phyloP scores from a whole-genome alignment of 192 early-diverging fungal species.

The Gorgonomyces haynaldii region DNA sequence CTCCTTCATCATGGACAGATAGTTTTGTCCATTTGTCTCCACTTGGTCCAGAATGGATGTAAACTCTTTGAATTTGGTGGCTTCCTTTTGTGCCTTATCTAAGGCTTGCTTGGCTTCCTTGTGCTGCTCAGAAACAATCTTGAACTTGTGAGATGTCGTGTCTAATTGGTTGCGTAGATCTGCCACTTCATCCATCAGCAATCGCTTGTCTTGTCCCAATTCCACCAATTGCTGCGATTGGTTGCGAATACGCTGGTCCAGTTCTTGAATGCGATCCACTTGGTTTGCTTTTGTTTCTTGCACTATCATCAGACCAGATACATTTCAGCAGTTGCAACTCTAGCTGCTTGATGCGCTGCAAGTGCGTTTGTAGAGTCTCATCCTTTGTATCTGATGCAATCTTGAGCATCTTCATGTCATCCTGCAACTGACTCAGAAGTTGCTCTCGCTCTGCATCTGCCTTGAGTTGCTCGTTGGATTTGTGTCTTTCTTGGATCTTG shows the following conservation, averaged over 20 bases:
- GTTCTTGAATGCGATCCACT: background rate
- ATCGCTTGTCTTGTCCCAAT: slow-evolving; percentile 7
- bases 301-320: background rate
- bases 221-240: slow-evolving; percentile 3
- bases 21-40: background rate
- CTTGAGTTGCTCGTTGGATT: slow-evolving; percentile 14
- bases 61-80: slow-evolving; percentile 5
- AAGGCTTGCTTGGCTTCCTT: background rate
- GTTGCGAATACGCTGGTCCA: background rate
- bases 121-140: background rate
- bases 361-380: slow-evolving; percentile 7
- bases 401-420: slow-evolving; percentile 26
- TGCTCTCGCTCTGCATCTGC: slow-evolving; percentile 16
- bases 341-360: background rate
- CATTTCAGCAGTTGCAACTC: background rate
- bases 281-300: background rate
- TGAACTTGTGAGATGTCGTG: background rate
- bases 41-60: slow-evolving; percentile 5
- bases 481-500: slow-evolving; percentile 10
- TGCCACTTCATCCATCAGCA: slow-evolving; percentile 2
- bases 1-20: slow-evolving; percentile 1
- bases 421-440: slow-evolving; percentile 15
- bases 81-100: background rate
- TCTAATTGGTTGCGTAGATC: background rate
- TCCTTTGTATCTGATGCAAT: slow-evolving; percentile 29